phyloP scores from a whole-genome alignment of 2,329 filamentous ascomycete species.

The Aspergillus brunneoviolaceus region DNA sequence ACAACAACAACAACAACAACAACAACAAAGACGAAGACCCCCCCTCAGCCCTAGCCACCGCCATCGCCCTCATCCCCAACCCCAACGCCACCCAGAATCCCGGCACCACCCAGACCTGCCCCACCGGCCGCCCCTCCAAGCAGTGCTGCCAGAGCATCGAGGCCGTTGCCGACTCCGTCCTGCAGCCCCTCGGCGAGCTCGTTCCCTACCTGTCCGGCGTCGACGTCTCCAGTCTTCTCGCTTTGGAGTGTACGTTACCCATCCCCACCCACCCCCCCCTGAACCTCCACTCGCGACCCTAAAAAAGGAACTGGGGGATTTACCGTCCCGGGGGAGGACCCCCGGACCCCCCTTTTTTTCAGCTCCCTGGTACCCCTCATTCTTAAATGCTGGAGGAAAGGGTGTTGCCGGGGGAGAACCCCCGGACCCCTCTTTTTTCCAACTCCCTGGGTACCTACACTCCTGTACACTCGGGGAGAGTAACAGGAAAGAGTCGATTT shows the following conservation, averaged over 20 bases:
- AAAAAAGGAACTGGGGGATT: too few relatives aligned
- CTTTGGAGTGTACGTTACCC: conserved; percentile 28
- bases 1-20: not conserved
- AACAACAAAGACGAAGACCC: not conserved
- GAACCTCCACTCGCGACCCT: too few relatives aligned
- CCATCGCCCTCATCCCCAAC: conserved; percentile 1
- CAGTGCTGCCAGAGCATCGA: conserved; percentile 29
- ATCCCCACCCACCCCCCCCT: too few relatives aligned
- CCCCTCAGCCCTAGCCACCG: not conserved
- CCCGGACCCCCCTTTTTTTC: not conserved
- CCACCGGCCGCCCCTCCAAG: conserved; percentile 21
- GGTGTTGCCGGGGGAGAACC: too few relatives aligned
- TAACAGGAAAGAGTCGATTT: too few relatives aligned
- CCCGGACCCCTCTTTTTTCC: not conserved
- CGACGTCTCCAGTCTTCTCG: conserved; percentile 23
- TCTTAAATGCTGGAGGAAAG: too few relatives aligned
- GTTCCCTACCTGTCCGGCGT: conserved; percentile 23
- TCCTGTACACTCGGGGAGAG: not conserved
- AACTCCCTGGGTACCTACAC: too few relatives aligned
- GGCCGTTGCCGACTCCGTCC: conserved; percentile 15
- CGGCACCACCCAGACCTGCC: conserved; percentile 18
- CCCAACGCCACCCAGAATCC: not conserved
- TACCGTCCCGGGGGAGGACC: too few relatives aligned
- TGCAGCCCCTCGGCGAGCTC: conserved; percentile 19
- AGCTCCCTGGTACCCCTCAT: not conserved